Evolutionary conservation across 495 filamentous ascomycete species (phyloP).

Genomic region (Lichina pygmaea): DNA sequence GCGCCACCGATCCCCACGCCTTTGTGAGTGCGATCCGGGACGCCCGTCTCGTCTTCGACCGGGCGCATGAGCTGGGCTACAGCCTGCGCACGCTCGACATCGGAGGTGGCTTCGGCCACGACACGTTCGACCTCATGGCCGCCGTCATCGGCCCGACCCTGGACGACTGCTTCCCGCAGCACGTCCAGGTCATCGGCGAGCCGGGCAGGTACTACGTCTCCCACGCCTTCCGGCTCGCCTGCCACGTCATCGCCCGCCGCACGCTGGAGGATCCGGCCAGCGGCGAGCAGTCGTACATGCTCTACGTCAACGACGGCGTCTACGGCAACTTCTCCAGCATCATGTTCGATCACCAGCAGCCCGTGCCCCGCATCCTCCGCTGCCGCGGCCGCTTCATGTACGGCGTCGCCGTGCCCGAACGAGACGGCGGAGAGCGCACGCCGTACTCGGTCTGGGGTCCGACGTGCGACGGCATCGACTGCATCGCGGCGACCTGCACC

Average conservation of each 20-base stretch:
- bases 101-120: conserved; percentile 70
- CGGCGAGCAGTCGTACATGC: conserved; percentile 51
- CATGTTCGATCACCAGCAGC: conserved; percentile 96
- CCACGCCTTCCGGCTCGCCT: conserved; percentile 75
- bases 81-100: conserved; percentile 74
- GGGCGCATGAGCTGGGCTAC: conserved; percentile 52
- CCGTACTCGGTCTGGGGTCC: conserved; percentile 94
- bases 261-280: conserved; percentile 38
- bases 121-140: conserved; percentile 80
- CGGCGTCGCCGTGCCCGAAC: not conserved
- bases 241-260: conserved; percentile 86
- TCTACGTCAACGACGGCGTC: conserved; percentile 88
- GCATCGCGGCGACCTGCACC: conserved; percentile 49
- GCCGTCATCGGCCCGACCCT: conserved; percentile 51
- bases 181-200: conserved; percentile 79
- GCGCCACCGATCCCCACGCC: conserved; percentile 66
- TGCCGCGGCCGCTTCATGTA: conserved; percentile 21
- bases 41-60: conserved; percentile 70
- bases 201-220: conserved; percentile 89
- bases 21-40: conserved; percentile 79
- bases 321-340: conserved; percentile 98
- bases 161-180: conserved; percentile 63
- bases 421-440: conserved; percentile 6
- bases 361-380: conserved; percentile 54
- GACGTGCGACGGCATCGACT: conserved; percentile 93